Conservation (phyloP, 2,329 filamentous ascomycete genomes). For the Monosporascus sp. region DNA sequence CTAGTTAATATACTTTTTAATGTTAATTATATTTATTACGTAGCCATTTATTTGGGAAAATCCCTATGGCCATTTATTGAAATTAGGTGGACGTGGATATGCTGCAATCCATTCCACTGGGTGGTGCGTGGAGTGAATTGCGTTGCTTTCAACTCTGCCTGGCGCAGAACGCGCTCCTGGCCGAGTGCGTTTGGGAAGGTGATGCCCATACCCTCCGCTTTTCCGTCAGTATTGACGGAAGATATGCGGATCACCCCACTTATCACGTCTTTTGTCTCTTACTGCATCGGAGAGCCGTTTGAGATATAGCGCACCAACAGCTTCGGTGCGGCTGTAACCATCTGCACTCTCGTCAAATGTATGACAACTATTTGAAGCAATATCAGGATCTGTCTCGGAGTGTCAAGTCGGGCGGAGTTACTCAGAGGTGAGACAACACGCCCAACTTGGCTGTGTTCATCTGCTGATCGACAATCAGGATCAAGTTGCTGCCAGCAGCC, state of each 20-base stretch:
- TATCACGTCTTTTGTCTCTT: conserved; percentile 19
- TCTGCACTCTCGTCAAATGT: conserved; percentile 25
- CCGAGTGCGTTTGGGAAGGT: conserved; percentile 20
- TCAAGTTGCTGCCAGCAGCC: conserved; percentile 30
- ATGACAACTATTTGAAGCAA: conserved; percentile 13
- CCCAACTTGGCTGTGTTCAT: conserved; percentile 25
- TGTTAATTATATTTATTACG: too few relatives aligned
- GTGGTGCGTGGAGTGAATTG: too few relatives aligned
- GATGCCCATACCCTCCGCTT: conserved; percentile 21
- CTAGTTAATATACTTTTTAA: too few relatives aligned
- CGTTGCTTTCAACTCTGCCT: too few relatives aligned
- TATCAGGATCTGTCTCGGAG: too few relatives aligned
- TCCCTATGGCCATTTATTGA: too few relatives aligned
- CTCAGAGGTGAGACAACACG: conserved; percentile 23
- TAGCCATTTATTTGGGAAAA: too few relatives aligned
- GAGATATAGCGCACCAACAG: conserved; percentile 15
- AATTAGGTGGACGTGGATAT: too few relatives aligned
- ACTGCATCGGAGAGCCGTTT: conserved; percentile 23
- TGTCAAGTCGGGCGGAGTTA: too few relatives aligned
- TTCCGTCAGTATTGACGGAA: conserved; percentile 25
- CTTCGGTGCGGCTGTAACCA: conserved; percentile 21
- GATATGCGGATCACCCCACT: conserved; percentile 19
- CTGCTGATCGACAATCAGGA: conserved; percentile 24
- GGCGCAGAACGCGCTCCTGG: conserved; percentile 15
- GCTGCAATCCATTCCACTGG: too few relatives aligned